Percentiles rank a stretch among this genome's conserved stretches.
These are phyloP conservation scores for Hericium erinaceus DNA, from an alignment of 768 basidiomycete genomes.

Conservation along the genomic window DNA sequence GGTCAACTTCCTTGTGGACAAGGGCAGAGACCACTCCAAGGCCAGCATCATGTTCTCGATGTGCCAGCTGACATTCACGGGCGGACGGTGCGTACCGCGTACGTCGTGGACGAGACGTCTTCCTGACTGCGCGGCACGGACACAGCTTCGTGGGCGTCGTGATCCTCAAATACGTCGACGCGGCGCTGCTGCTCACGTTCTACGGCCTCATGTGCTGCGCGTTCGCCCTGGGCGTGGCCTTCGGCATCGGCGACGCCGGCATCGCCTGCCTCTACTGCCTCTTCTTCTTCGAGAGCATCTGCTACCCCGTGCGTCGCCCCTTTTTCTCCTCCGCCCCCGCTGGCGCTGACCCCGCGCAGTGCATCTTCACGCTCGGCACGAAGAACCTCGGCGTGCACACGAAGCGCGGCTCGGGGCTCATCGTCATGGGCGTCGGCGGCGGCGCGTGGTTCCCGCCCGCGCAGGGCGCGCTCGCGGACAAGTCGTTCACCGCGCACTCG, in stretches of 20 bases:
- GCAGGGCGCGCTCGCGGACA: slow-evolving; percentile 47
- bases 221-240: slow-evolving; percentile 43
- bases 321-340: no score
- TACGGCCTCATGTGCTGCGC: slow-evolving; percentile 44
- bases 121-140: not conserved
- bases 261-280: slow-evolving; percentile 53
- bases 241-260: slow-evolving; percentile 42
- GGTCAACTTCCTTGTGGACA: slow-evolving; percentile 62
- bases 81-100: slow-evolving; percentile 36
- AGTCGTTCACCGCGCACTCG: slow-evolving; percentile 38
- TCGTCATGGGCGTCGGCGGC: slow-evolving; percentile 60
- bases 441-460: slow-evolving; percentile 65
- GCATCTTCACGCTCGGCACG: slow-evolving; percentile 57
- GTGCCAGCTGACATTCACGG: slow-evolving; percentile 60
- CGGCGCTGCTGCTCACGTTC: slow-evolving; percentile 48
- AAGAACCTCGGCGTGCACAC: slow-evolving; percentile 55
- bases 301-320: slow-evolving; percentile 41
- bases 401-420: slow-evolving; percentile 52
- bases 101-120: not conserved
- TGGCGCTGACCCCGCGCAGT: slow-evolving; percentile 19
- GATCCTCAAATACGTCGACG: slow-evolving; percentile 54
- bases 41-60: slow-evolving; percentile 64
- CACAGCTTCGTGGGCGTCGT: slow-evolving; percentile 49
- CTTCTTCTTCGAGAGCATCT: slow-evolving; percentile 73
- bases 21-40: slow-evolving; percentile 39